phyloP scores from a whole-genome alignment of 495 filamentous ascomycete genomes.

The Hypoxylon lienhwacheense region DNA sequence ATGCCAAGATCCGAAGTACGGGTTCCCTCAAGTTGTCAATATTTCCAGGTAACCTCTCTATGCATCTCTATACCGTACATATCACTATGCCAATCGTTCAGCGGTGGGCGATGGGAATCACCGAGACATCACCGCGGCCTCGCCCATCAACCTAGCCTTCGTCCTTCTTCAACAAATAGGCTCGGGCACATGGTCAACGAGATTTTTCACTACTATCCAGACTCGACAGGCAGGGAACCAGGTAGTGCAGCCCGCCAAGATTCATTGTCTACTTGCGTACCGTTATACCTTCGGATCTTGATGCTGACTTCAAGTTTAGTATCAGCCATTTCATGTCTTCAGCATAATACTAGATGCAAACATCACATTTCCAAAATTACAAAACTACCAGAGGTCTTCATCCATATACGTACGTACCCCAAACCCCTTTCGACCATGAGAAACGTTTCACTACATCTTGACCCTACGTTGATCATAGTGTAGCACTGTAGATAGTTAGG shows the following conservation, averaged over 20 bases:
- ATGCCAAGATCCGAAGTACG: slow-evolving; percentile 23
- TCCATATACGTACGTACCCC: too few species aligned
- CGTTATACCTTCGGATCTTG: background rate
- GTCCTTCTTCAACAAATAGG: slow-evolving; percentile 19
- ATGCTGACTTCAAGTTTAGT: too few species aligned
- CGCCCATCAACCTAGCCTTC: slow-evolving; percentile 19
- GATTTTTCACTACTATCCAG: slow-evolving; percentile 1
- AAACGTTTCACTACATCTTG: too few species aligned
- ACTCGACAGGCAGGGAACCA: background rate
- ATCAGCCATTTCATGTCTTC: too few species aligned
- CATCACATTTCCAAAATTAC: too few species aligned
- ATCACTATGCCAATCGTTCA: slow-evolving; percentile 24
- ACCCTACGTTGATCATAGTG: too few species aligned
- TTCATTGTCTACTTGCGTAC: slow-evolving; percentile 2
- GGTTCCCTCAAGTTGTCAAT: slow-evolving; percentile 16
- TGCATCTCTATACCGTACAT: slow-evolving; percentile 23
- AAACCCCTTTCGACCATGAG: too few species aligned
- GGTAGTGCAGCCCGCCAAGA: too few species aligned
- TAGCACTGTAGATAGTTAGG: too few species aligned
- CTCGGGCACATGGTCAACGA: slow-evolving; percentile 4
- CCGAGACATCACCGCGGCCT: slow-evolving; percentile 28
- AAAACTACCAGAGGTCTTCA: too few species aligned
- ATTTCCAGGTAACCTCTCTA: slow-evolving; percentile 13
- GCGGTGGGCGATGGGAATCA: slow-evolving; percentile 16
- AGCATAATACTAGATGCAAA: too few species aligned